Conservation (phyloP, 2,329 filamentous ascomycete genomes). For the Fusarium equiseti region DNA sequence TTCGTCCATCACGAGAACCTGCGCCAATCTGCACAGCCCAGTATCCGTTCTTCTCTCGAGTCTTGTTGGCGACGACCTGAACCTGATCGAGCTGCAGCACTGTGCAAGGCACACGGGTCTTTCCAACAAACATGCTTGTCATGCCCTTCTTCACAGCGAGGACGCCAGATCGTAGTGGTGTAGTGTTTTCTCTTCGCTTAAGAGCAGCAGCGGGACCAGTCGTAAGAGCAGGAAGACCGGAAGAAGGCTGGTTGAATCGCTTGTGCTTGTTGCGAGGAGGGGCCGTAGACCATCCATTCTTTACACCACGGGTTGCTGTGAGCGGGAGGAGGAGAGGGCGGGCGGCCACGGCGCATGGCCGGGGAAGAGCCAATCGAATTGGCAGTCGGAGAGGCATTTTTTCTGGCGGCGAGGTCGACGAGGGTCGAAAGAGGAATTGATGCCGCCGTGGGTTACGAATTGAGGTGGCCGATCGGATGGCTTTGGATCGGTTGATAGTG, state of each 20-base stretch:
- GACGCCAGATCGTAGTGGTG: conserved; percentile 79
- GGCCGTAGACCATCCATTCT: conserved; percentile 72
- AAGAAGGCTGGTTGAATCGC: conserved; percentile 70
- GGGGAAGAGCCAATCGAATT: conserved; percentile 58
- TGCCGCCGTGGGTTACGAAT: conserved; percentile 26
- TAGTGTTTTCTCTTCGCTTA: conserved; percentile 67
- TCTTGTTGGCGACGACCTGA: conserved; percentile 90
- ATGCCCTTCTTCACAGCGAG: conserved; percentile 95
- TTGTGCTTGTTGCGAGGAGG: conserved; percentile 64
- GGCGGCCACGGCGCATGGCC: conserved; percentile 51
- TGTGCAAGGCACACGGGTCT: conserved; percentile 85
- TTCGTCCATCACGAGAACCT: conserved; percentile 78
- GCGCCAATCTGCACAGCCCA: conserved; percentile 91
- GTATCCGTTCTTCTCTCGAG: conserved; percentile 83
- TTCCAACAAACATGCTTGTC: conserved; percentile 88
- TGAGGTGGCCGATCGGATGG: conserved; percentile 9
- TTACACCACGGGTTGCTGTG: conserved; percentile 62
- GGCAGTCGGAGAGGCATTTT: conserved; percentile 61
- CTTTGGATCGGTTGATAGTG: conserved; percentile 28
- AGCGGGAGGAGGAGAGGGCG: conserved; percentile 60
- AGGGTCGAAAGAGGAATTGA: conserved; percentile 32
- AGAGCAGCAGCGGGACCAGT: conserved; percentile 72
- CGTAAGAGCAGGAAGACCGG: conserved; percentile 68
- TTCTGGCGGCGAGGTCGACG: conserved; percentile 26
- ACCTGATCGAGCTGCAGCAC: conserved; percentile 94